These are phyloP conservation scores for Hypoxylon lenormandii DNA, from an alignment of 495 filamentous ascomycete species.

Conservation along the genomic window DNA sequence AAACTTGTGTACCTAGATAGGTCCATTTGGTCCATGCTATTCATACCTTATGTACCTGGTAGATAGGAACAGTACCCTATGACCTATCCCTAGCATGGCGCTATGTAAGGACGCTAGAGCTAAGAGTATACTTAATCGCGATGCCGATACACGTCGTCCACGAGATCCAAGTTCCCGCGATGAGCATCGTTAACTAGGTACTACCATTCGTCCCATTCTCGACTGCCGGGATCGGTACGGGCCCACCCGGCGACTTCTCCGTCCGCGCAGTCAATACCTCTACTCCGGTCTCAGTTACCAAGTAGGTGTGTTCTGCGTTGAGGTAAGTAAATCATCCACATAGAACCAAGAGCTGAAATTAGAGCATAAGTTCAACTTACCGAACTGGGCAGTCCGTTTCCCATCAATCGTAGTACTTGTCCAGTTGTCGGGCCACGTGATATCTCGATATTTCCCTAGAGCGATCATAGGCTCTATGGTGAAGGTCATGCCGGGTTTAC, in stretches of 20 bases:
- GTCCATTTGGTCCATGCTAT: background rate
- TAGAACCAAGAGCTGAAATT: background rate
- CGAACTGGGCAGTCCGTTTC: constrained; percentile 84
- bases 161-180: background rate
- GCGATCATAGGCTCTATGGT: constrained; percentile 95
- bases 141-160: background rate
- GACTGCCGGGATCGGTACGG: constrained; percentile 71
- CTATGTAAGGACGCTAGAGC: background rate
- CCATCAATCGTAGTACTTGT: constrained; percentile 86
- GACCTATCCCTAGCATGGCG: background rate
- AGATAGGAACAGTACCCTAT: background rate
- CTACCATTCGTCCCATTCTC: constrained; percentile 39
- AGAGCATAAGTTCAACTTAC: constrained; percentile 51
- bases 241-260: constrained; percentile 84
- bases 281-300: constrained; percentile 93
- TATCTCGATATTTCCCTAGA: constrained; percentile 79
- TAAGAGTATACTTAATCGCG: background rate
- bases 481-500: constrained; percentile 91
- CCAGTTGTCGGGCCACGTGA: constrained; percentile 93
- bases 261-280: constrained; percentile 90
- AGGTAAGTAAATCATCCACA: constrained; percentile 16
- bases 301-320: constrained; percentile 82
- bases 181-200: background rate
- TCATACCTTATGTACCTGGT: background rate
- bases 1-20: background rate